Base-by-base conservation (phyloP, 441 rosid genomes). In the Eruca vesicaria region DNA sequence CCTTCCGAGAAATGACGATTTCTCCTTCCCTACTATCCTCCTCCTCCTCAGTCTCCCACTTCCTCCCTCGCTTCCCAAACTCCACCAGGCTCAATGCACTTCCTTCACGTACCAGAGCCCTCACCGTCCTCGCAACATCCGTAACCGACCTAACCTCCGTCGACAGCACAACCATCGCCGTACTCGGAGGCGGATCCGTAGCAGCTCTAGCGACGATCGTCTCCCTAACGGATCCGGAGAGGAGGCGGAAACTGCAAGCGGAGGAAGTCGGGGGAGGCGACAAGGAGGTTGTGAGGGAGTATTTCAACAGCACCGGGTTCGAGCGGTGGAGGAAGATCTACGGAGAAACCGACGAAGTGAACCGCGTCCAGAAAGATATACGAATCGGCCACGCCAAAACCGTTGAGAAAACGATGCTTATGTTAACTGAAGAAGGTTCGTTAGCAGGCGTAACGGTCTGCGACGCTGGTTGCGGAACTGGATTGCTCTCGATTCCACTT, bases 231-330 rank as follows among this genome's bases (percentile, higher is more conserved):
- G 98, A 89, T 75, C 96, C 98, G 6, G 93, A 90, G 83, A 83
- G 89, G 26, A 84, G 99, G 36, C 84, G 98, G 71, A 73, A 69
- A 53, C 75, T 86, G 60, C 98, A 94, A 85, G 97, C 99, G 33
- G 93, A 87, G 82, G 97, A 94, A 73, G 97, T 92, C 11, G 97
- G 99, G 0, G 97, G 98, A 9, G 92, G 88, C 8, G 98, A 92
- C 72, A 92, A 90, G 82, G 98, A 94, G 62, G 99, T 92, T 2
- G 99, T 89, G 75, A 86, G 81, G 69, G 97, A 94, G 80, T 94
- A 92, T 82, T 92, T 90, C 84, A 92, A 90, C 74, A 88, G 86
- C 75, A 78, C 92, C 0, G 94, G 94, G 1, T 90, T 95, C 78
- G 90, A 92, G 83, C 81, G 99, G 69, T 89, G 99, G 98, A 84